Base-by-base conservation (phyloP, 1,284 basidiomycete genomes). In the Melampsora abietis-canadensis region DNA sequence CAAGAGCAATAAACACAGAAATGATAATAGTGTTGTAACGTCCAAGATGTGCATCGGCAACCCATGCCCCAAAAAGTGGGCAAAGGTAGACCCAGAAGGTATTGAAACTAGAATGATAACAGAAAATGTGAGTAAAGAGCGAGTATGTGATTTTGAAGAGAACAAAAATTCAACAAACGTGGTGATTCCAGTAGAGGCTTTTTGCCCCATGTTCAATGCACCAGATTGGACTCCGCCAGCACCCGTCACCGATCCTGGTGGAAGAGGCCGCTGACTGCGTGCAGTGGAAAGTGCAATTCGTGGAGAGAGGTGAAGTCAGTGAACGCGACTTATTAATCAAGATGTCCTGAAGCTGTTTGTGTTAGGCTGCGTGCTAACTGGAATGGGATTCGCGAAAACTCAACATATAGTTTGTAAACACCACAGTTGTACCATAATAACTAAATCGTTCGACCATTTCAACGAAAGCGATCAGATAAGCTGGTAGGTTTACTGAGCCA, bases 381-480 rank as follows among this genome's bases (percentile, higher is more conserved):
- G 24, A 5, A 27, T 19, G 60, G 27, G 12, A 40, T 40, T 40
- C 10, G 37, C 10, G n/a, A 12, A 40, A 14, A 44, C 65, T 64
- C 24, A 44, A 74, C 70, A 82, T 81, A 66, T 80, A 81, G 78
- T 82, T 82, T 60, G 79, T 79, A 48, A 77, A 79, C 54, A 79
- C 78, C 47, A 77, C 80, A 17, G 79, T 80, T 30, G 78, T 78
- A 66, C 90, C 90, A 81, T 87, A 87, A 81, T 84, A 85, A 12
- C 89, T 91, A 82, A 92, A 91, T 24, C 90, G 87, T 80, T 91
- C 90, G 4, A 88, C 88, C 59, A 89, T 80, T 81, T 91, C 89
- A 47, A 90, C 84, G 44, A 87, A 75, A 4, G 88, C 89, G 63
- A 91, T 89, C 74, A 89, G 88, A 82, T 84, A 86, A 12, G 84